Evolutionary conservation across 2,329 filamentous ascomycete species (phyloP).

Genomic region (Niveomyces coronatus): DNA sequence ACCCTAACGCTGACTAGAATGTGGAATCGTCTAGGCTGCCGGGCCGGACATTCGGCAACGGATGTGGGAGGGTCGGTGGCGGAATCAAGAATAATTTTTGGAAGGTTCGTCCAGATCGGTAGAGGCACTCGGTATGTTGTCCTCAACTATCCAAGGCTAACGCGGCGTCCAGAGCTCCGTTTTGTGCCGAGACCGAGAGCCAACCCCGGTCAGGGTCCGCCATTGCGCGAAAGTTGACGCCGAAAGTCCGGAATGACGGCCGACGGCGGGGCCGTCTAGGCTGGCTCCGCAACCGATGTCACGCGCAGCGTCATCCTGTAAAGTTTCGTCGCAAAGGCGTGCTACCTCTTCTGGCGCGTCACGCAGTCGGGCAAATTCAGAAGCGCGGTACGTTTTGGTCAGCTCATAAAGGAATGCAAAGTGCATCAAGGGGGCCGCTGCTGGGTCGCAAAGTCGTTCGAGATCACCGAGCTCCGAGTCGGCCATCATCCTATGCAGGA

Average conservation of each 20-base stretch:
- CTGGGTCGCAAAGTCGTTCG: slow-evolving; percentile 1
- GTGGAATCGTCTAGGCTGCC: too few species aligned
- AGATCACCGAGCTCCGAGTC: slow-evolving; percentile 9
- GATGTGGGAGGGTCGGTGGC: too few species aligned
- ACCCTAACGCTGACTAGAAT: too few species aligned
- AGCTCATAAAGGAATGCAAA: slow-evolving; percentile 8
- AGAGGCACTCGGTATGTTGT: too few species aligned
- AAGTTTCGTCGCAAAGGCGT: slow-evolving; percentile 4
- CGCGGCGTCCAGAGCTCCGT: not conserved
- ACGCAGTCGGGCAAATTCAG: slow-evolving; percentile 7
- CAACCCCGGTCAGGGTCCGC: not conserved
- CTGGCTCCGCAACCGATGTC: not conserved
- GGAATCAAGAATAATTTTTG: too few species aligned
- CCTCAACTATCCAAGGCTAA: too few species aligned
- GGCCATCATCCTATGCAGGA: slow-evolving; percentile 6
- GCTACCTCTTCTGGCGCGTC: slow-evolving; percentile 1
- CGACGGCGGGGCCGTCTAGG: not conserved
- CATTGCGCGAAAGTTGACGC: slow-evolving; percentile 7
- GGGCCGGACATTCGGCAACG: too few species aligned
- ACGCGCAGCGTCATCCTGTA: not conserved
- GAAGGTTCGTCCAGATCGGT: too few species aligned
- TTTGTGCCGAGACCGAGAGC: not conserved
- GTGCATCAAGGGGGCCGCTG: slow-evolving; percentile 7
- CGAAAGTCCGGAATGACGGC: slow-evolving; percentile 7
- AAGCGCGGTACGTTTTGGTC: slow-evolving; percentile 5